A percentile compares a stretch with the other conserved stretches of the same genome.
These are phyloP conservation scores for Meira nashicola DNA, from an alignment of 1,284 basidiomycete genomes.

Conservation along the genomic window DNA sequence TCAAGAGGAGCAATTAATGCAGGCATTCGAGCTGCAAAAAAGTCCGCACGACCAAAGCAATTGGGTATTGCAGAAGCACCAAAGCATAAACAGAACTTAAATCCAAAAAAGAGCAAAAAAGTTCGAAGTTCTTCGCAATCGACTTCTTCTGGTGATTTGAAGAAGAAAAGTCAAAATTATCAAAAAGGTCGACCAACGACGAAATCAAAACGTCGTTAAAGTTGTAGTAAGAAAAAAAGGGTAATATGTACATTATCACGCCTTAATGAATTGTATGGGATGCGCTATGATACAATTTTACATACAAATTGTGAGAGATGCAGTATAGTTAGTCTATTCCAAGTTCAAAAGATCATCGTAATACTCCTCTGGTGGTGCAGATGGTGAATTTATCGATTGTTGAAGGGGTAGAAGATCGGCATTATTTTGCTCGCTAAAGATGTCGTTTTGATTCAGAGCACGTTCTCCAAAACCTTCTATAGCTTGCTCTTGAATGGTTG, in stretches of 20 bases:
- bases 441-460: too few species aligned
- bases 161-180: conserved; percentile 1
- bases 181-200: background rate
- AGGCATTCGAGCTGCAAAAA: conserved; percentile 43
- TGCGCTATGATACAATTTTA: too few species aligned
- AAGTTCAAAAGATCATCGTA: too few species aligned
- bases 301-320: too few species aligned
- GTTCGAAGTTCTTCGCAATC: conserved; percentile 1
- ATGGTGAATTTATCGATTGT: too few species aligned
- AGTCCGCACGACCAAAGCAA: conserved; percentile 34
- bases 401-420: too few species aligned
- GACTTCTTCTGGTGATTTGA: conserved; percentile 6
- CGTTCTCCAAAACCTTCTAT: too few species aligned
- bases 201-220: background rate
- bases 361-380: too few species aligned
- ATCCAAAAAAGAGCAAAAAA: conserved; percentile 9
- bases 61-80: conserved; percentile 27
- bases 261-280: too few species aligned
- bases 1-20: conserved; percentile 22
- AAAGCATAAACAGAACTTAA: conserved; percentile 11
- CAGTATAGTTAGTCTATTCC: too few species aligned
- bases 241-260: background rate
- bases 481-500: too few species aligned
- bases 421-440: too few species aligned
- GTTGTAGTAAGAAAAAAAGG: background rate